These are phyloP conservation scores for Oleoguttula mirabilis DNA, from an alignment of 495 filamentous ascomycete genomes.

Conservation along the genomic window DNA sequence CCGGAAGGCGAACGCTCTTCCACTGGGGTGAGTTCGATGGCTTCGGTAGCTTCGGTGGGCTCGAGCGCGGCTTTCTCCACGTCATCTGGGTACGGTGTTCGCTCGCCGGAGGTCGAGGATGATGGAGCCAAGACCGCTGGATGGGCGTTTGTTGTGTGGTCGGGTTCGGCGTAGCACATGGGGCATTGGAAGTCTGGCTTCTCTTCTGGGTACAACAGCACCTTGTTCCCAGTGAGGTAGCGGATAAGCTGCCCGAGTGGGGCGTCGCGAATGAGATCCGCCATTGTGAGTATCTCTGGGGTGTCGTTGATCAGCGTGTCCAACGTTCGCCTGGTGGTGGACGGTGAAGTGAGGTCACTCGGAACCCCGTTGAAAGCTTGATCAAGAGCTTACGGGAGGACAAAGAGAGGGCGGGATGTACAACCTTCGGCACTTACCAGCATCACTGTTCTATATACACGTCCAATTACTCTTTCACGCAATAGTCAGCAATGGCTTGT, in stretches of 20 bases:
- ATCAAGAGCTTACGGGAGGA: no score
- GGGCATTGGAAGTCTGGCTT: slow-evolving; percentile 17
- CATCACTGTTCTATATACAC: no score
- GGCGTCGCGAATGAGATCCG: slow-evolving; percentile 23
- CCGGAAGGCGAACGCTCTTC: not conserved
- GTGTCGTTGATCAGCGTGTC: no score
- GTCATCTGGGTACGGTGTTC: not conserved
- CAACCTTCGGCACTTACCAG: no score
- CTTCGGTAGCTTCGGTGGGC: slow-evolving; percentile 2
- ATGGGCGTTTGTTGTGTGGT: slow-evolving; percentile 19
- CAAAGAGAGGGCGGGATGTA: no score
- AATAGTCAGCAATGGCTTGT: no score
- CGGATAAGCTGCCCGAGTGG: slow-evolving; percentile 22
- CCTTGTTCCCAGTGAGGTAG: slow-evolving; percentile 15
- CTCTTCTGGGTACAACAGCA: slow-evolving; percentile 23
- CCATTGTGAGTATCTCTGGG: no score
- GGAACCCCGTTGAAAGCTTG: no score
- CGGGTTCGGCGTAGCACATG: slow-evolving; percentile 32
- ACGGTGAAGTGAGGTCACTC: no score
- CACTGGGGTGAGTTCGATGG: not conserved
- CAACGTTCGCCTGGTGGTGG: no score
- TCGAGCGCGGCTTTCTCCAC: slow-evolving; percentile 7
- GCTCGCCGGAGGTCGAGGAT: not conserved
- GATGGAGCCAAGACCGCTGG: not conserved
- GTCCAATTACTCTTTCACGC: no score